phyloP scores from a whole-genome alignment of 2,329 filamentous ascomycete species.

The Conoideocrella luteorostrata region DNA sequence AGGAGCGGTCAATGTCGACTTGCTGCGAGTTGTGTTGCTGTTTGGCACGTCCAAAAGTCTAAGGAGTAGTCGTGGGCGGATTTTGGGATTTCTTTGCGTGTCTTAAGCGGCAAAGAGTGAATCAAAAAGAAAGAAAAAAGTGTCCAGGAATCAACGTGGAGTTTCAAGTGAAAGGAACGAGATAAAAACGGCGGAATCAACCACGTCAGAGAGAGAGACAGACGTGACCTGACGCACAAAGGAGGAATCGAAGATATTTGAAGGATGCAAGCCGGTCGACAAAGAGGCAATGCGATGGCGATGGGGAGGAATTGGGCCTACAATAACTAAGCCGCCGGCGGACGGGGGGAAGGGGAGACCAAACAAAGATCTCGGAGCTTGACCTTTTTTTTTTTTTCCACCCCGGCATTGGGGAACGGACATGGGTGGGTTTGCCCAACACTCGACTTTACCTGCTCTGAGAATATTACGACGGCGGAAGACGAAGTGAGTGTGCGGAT shows the following conservation, averaged over 20 bases:
- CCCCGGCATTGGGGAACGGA: too few relatives aligned
- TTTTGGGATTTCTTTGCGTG: background rate
- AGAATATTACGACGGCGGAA: too few relatives aligned
- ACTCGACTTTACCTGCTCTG: too few relatives aligned
- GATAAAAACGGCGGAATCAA: background rate
- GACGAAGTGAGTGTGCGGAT: too few relatives aligned
- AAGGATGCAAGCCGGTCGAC: constrained; percentile 8
- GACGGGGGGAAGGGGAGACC: background rate
- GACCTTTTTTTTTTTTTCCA: too few relatives aligned
- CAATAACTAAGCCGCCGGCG: too few relatives aligned
- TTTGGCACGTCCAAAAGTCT: constrained; percentile 1
- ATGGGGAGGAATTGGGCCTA: background rate
- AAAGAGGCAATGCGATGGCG: background rate
- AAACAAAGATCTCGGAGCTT: constrained; percentile 3
- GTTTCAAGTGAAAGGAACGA: constrained; percentile 8
- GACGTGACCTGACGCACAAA: constrained; percentile 13
- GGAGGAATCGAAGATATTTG: constrained; percentile 18
- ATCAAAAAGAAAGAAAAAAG: background rate
- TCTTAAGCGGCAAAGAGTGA: background rate
- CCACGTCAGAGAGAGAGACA: constrained; percentile 10
- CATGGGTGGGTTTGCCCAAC: too few relatives aligned
- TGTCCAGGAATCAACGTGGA: constrained; percentile 9
- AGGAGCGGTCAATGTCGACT: constrained; percentile 24
- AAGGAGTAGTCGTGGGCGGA: too few relatives aligned
- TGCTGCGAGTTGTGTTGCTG: background rate